Base-by-base conservation (phyloP, 805 yeast species). In the Saturnispora serradocipensis region DNA sequence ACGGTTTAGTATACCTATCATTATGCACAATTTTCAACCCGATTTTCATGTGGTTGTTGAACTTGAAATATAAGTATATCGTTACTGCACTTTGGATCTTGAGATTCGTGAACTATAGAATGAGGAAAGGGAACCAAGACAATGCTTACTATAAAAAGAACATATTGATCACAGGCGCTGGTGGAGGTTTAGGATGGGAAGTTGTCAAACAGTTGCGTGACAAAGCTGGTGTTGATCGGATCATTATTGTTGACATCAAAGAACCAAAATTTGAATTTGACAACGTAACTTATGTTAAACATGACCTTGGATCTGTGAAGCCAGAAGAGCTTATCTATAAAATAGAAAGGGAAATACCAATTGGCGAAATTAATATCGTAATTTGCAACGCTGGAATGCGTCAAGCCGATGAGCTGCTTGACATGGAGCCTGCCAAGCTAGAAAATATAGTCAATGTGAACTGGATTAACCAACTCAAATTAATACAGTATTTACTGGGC, bases 321-420 rank as follows among this genome's bases (percentile, higher is more conserved):
- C 30, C 56, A 6, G 56, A 54, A 3, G 36, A 34, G 60, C 71
- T 61, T 63, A 66, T 56, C 5, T 11, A 16, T 24, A 42, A 43
- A 3, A 49, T 49, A 20, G 51, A 43, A 52, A 67, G 44, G 53
- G 60, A 3, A 40, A 22, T 55, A 3, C 28, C 52, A 10, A 36
- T 53, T 7, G 24, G 43, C 15, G 45, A 49, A 18, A 45, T 61
- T 16, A 66, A 74, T 24, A 59, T 73, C 1, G 52, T 75, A 35
- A 60, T 78, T 8, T 71, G 73, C 51, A 78, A 78, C 57, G 82
- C 81, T 2, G 84, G 81, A 3, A 56, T 72, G 1, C 65, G 81
- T 39, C 74, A 72, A 47, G 54, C 56, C 43, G 61, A 63, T 3
- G 54, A 67, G 8, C 52, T 75, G 3, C 47, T 70, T 24, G 58